These are phyloP conservation scores for Candida nemodendra DNA, from an alignment of 805 yeast genomes.

Conservation along the genomic window DNA sequence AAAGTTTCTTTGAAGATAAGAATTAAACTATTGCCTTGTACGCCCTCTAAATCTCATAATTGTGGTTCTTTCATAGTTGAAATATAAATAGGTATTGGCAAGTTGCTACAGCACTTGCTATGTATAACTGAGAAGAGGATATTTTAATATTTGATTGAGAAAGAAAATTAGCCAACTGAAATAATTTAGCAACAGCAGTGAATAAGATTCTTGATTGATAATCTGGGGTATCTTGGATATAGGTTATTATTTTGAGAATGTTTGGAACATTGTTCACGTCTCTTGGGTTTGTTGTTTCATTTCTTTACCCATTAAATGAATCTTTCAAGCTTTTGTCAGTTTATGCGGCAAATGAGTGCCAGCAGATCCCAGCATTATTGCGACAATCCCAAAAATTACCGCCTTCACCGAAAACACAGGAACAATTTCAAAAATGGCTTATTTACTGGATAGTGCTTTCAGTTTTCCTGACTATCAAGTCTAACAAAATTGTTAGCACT, in stretches of 20 bases:
- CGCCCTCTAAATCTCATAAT: no score
- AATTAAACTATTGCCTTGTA: no score
- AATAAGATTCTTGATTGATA: no score
- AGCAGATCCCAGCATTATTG: neutral
- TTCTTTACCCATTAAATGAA: slow-evolving; percentile 38
- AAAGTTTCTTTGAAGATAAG: no score
- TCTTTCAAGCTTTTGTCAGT: slow-evolving; percentile 28
- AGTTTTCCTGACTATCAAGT: slow-evolving; percentile 21
- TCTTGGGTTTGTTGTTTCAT: slow-evolving; percentile 38
- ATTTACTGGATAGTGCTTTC: slow-evolving; percentile 69
- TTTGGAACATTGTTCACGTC: slow-evolving; percentile 31
- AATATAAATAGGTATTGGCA: no score
- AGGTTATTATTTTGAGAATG: slow-evolving; percentile 18
- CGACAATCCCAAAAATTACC: neutral
- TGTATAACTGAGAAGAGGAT: no score
- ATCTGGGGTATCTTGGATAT: neutral
- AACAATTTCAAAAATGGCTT: slow-evolving; percentile 36
- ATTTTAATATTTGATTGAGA: no score
- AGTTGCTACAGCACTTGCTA: no score
- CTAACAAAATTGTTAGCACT: slow-evolving; percentile 31
- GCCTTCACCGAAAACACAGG: neutral
- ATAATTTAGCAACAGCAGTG: no score
- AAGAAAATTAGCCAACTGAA: no score
- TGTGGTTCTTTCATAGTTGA: no score
- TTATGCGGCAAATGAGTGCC: slow-evolving; percentile 17